These are phyloP conservation scores for Secale cereale DNA, from an alignment of 176 grass and related monocot genomes.

Conservation along the genomic window DNA sequence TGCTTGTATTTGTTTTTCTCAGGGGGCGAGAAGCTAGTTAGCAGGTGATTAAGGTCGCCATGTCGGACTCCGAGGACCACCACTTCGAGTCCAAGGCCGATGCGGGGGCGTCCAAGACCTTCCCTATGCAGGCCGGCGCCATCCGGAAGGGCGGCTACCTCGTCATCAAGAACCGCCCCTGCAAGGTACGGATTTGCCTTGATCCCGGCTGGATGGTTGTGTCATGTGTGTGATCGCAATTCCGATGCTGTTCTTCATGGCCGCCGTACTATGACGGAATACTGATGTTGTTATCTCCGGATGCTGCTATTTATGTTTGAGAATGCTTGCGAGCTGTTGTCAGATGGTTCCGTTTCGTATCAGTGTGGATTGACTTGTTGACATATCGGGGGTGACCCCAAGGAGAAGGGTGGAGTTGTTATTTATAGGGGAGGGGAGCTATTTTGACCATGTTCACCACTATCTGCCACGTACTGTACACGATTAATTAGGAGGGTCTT, in stretches of 20 bases:
- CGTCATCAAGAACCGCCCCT: constrained; percentile 89
- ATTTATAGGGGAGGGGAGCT: background rate
- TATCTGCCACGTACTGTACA: background rate
- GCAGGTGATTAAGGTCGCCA: constrained; percentile 5
- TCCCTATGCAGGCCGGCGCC: constrained; percentile 90
- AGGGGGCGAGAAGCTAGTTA: constrained; percentile 1
- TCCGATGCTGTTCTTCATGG: background rate
- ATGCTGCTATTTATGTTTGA: background rate
- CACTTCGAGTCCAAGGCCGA: constrained; percentile 96
- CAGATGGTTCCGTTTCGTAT: background rate
- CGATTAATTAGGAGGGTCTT: background rate
- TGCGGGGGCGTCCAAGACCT: constrained; percentile 91
- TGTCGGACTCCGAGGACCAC: constrained; percentile 92
- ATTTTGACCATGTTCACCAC: background rate
- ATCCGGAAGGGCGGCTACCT: constrained; percentile 86
- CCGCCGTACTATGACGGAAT: background rate
- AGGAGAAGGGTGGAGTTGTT: background rate
- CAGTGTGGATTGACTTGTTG: background rate
- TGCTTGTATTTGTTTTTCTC: background rate
- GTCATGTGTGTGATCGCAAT: background rate
- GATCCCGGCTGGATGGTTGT: background rate
- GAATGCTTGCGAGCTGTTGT: background rate
- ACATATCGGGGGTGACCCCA: background rate
- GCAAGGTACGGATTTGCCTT: constrained; percentile 52
- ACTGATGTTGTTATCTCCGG: background rate